A percentile compares a stretch with the other conserved stretches of the same genome.
These are phyloP conservation scores for Aspergillus cavernicola DNA, from an alignment of 495 filamentous ascomycete genomes.

Conservation along the genomic window DNA sequence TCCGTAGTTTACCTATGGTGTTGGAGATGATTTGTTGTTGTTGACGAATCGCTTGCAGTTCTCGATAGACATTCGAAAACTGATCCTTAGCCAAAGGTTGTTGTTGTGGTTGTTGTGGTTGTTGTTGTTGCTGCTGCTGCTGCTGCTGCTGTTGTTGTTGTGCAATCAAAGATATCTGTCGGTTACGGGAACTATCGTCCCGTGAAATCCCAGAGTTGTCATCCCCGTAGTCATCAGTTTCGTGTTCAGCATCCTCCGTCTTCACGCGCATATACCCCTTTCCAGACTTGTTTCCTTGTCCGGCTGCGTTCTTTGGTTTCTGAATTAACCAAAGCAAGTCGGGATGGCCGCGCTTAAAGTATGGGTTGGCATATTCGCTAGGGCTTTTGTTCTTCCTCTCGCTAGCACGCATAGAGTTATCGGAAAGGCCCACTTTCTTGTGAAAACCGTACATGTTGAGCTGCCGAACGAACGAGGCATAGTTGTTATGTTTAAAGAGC, in stretches of 20 bases:
- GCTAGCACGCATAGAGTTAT: constrained; percentile 96
- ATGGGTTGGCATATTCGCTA: constrained; percentile 96
- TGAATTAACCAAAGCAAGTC: constrained; percentile 97
- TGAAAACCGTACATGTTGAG: constrained; percentile 99
- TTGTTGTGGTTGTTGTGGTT: no score
- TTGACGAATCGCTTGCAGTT: constrained; percentile 74
- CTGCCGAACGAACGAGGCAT: constrained; percentile 96
- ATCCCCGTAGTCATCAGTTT: constrained; percentile 67
- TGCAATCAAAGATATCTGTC: constrained; percentile 41
- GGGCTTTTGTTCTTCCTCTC: constrained; percentile 96
- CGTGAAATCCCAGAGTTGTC: constrained; percentile 29
- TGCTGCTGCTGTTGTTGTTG: constrained; percentile 34
- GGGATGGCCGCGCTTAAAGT: constrained; percentile 88
- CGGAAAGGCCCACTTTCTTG: constrained; percentile 94
- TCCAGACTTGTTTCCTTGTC: constrained; percentile 45
- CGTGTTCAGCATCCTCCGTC: constrained; percentile 65
- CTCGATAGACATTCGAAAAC: constrained; percentile 67
- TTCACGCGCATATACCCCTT: constrained; percentile 54
- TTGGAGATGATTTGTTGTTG: constrained; percentile 80
- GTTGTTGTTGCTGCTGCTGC: no score
- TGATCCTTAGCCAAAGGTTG: constrained; percentile 68
- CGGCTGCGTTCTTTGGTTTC: constrained; percentile 75
- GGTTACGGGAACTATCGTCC: constrained; percentile 35
- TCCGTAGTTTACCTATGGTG: constrained; percentile 70
- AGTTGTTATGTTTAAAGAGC: constrained; percentile 99